Base-by-base conservation (phyloP, 2,329 filamentous ascomycete species). In the Colletotrichum acutatum region DNA sequence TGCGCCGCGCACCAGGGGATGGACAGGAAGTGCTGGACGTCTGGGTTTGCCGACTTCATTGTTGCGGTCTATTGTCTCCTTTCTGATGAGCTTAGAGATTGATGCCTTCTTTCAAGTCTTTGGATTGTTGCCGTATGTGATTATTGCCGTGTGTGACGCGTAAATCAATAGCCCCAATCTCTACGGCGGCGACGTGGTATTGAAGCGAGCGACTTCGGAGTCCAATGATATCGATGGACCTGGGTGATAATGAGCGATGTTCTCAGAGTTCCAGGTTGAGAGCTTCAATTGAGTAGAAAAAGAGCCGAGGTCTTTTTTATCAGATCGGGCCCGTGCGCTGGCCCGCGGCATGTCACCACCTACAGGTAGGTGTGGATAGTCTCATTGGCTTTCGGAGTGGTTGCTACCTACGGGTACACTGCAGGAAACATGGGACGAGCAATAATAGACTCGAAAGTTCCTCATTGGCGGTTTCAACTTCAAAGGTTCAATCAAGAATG, bases 1-100 rank as follows among this genome's bases (percentile, higher is more conserved):
- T 81, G 78, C n/a, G 75, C 71, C 52, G 80, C 78, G 65, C 80
- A 83, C 83, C 83, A 84, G 12, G 82, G 79, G 58, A 82, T 78
- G 2, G 80, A 77, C 59, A 74, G 75, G 78, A 85, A 85, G 78
- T 83, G 74, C 52, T 75, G 67, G 24, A 69, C 34, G 63, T 75
- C 74, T 4, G 63, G 68, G 49, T 68, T 66, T 12, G 58, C 49
- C 16, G 68, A 59, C 49, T 66, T 71, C 74, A 75, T 75, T 9
- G 22, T 34, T 58, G 34, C 16, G 19, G 62, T 22, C 16, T 26
- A 22, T 19, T 32, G 19, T 8, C 34, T 46, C 24, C 2, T 42
- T 16, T n/a, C n/a, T n/a, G n/a, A 22, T 16, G 5, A 1, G n/a
- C 5, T 28, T 65, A 11, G 11, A 5, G 11, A 28, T 57, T 12